Evolutionary conservation across 305 asterid species (phyloP), one percentile per base, ranked within the genome.

Genomic region (Fraxinus floribunda): DNA sequence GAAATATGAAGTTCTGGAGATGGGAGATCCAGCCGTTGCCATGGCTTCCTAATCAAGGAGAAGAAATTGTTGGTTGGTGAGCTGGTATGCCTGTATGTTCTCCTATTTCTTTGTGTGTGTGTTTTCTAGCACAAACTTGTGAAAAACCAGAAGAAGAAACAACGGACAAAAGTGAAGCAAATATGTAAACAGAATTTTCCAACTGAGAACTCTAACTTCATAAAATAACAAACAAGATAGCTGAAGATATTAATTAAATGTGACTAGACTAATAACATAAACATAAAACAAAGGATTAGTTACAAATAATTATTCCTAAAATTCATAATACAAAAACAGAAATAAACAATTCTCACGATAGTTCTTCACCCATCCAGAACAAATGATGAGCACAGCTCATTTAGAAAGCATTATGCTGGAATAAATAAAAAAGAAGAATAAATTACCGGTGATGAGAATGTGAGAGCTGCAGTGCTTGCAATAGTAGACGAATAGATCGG

Each of bases 401-500:
- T 68, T 30, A 10, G 26, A 15, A 62, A 20, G 71, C 32, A 62
- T 62, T 62, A 20, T 62, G 75, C 8, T 16, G 44, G 24, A 71
- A 71, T 30, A 71, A 71, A 30, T 71, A 10, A 3, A 5, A 39
- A n/a, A 7, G 11, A 26, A 68, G 24, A 82, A 73, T 76, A 71
- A 88, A 77, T 55, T 77, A 94, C 98, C 99, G 78, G 99, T 94
- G 86, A 95, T 95, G 87, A 95, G 99, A 88, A 95, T 98, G 84
- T 95, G 99, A 39, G 94, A 92, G 84, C 94, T 90, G 89, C 99
- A 94, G 89, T 90, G 97, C 88, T 94, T 95, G 95, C 99, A 95
- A 86, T 94, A 95, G 86, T 95, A 95, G 80, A 95, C 97, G 86
- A 93, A 95, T 84, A 95, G 98, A 87, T 95, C 98, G 80, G 99